A percentile compares a stretch with the other conserved stretches of the same genome.
phyloP scores from a whole-genome alignment of 2,329 filamentous ascomycete genomes.

The Aspergillus sojae region DNA sequence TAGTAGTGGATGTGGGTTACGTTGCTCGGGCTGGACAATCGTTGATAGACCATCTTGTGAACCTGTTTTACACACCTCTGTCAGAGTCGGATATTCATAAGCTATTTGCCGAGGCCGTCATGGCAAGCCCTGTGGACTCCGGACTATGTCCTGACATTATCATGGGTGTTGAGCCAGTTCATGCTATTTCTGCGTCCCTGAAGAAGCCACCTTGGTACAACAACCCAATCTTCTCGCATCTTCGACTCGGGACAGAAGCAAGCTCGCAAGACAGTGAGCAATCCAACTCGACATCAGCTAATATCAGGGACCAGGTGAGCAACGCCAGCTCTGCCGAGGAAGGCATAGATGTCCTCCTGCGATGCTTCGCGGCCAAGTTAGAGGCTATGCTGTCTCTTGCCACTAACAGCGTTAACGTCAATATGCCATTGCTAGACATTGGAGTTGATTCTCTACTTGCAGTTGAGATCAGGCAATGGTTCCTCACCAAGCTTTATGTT shows the following conservation, averaged over 20 bases:
- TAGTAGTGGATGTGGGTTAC: neutral
- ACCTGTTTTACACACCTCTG: neutral
- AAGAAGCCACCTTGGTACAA: neutral
- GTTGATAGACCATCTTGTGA: neutral
- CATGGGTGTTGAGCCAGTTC: neutral
- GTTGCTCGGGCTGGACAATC: neutral
- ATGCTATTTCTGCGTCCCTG: neutral
- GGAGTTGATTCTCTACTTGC: neutral
- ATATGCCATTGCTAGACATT: neutral
- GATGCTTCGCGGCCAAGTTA: too few species aligned
- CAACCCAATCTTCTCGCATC: neutral
- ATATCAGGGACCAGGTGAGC: too few species aligned
- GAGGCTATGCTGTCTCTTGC: neutral
- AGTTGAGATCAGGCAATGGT: neutral
- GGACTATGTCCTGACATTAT: neutral
- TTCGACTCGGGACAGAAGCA: constrained; percentile 11
- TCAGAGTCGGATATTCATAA: too few species aligned
- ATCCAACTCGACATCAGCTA: too few species aligned
- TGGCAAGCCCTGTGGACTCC: too few species aligned
- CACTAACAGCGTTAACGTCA: neutral
- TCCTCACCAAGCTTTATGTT: neutral
- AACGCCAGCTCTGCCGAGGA: too few species aligned
- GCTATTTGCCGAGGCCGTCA: too few species aligned
- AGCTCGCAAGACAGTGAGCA: constrained; percentile 8
- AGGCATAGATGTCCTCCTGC: too few species aligned